These are phyloP conservation scores for Purpureocillium takamizusanense DNA, from an alignment of 2,329 filamentous ascomycete genomes.

Conservation along the genomic window DNA sequence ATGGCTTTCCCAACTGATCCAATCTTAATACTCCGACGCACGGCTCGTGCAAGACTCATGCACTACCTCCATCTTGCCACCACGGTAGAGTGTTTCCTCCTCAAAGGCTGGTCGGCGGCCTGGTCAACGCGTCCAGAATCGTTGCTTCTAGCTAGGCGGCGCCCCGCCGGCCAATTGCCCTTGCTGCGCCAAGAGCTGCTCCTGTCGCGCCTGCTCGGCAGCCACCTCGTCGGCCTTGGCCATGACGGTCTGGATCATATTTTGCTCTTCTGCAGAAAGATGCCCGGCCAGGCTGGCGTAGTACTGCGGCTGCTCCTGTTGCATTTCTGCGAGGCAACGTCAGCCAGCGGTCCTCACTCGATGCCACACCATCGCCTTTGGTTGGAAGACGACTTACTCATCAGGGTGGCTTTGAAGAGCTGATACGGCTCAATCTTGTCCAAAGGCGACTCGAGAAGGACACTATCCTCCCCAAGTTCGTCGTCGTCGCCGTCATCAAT, in stretches of 20 bases:
- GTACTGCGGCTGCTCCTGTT: constrained; percentile 83
- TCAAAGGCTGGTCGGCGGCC: too few species aligned
- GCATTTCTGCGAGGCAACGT: constrained; percentile 51
- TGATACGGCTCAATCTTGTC: constrained; percentile 94
- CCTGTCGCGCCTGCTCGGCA: constrained; percentile 11
- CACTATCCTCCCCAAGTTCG: constrained; percentile 82
- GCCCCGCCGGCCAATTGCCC: not conserved
- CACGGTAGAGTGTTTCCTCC: too few species aligned
- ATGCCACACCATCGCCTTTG: too few species aligned
- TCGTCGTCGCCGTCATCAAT: constrained; percentile 67
- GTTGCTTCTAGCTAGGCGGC: constrained; percentile 5
- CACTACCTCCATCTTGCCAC: too few species aligned
- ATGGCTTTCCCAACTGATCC: too few species aligned
- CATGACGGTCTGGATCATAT: constrained; percentile 70
- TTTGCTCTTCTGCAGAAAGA: constrained; percentile 71
- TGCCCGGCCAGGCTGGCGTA: constrained; percentile 74
- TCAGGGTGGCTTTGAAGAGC: constrained; percentile 72
- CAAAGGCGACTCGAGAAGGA: constrained; percentile 83
- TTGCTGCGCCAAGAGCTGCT: constrained; percentile 17
- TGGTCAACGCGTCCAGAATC: too few species aligned
- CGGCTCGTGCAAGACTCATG: too few species aligned
- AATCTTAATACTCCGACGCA: too few species aligned
- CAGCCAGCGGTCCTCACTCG: not conserved
- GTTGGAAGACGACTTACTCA: constrained; percentile 53
- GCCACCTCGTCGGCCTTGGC: constrained; percentile 45